Evolutionary conservation across 805 yeast genomes (phyloP).

Genomic region (Yarrowia divulgata): DNA sequence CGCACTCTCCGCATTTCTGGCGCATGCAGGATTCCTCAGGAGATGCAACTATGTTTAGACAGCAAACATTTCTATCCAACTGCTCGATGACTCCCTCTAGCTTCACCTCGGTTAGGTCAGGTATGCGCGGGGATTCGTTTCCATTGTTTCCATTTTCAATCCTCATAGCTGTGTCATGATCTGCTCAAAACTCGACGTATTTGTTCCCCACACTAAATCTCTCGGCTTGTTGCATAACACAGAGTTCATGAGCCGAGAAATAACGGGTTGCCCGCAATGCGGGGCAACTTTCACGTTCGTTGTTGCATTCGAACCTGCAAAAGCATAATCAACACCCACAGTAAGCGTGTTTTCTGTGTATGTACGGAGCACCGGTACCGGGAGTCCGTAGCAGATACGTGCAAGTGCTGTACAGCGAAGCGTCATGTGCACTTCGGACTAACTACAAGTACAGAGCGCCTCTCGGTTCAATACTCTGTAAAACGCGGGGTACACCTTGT

Average conservation of each 20-base stretch:
- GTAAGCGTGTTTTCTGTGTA: too few relatives aligned
- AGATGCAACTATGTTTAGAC: constrained; percentile 18
- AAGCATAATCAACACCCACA: not conserved
- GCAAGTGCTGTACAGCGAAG: too few relatives aligned
- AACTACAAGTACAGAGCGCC: not conserved
- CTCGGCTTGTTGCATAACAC: constrained; percentile 23
- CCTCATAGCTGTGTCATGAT: too few relatives aligned
- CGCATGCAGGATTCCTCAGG: constrained; percentile 29
- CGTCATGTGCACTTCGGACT: constrained; percentile 7
- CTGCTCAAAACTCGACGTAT: not conserved
- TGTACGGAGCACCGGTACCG: too few relatives aligned
- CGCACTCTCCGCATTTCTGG: constrained; percentile 21
- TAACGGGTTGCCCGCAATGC: constrained; percentile 36
- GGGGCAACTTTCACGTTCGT: constrained; percentile 40
- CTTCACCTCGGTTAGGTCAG: too few relatives aligned
- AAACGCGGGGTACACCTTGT: too few relatives aligned
- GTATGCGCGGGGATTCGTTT: too few relatives aligned
- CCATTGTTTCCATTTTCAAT: too few relatives aligned
- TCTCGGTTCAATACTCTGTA: not conserved
- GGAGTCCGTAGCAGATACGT: too few relatives aligned
- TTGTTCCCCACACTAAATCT: not conserved
- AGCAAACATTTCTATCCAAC: not conserved
- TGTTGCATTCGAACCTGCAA: not conserved
- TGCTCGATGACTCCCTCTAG: too few relatives aligned
- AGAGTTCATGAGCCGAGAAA: constrained; percentile 33